Evolutionary conservation across 2,329 filamentous ascomycete species (phyloP), one percentile per base, ranked within the genome.

Genomic region (Fusarium zealandicum): DNA sequence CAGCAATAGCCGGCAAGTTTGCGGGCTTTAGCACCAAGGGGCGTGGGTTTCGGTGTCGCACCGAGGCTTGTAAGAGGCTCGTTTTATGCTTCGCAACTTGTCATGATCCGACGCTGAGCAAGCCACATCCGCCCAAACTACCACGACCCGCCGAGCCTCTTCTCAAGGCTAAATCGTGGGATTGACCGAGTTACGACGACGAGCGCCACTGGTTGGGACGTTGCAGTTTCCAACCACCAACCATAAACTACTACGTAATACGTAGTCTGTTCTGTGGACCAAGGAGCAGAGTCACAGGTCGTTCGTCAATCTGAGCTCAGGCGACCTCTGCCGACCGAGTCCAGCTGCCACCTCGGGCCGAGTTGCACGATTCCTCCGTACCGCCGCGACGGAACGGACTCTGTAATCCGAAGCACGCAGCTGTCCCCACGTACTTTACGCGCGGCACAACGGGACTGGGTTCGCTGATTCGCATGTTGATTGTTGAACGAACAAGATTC

Each of bases 41-140:
- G 55, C 50, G 55, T 40, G 12, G 37, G 22, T 18, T 35, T 62
- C 48, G 58, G 58, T 33, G 35, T 39, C 42, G 16, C 39, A 14
- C 58, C 54, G 33, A 54, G 32, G 30, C 43, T 27, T 44, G 57
- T 54, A 39, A 35, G 30, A 37, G 27, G 27, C 31, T 42, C 37
- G 32, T 39, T n/a, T 22, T 47, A 35, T 10, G 39, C 27, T 20
- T 20, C 20, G 4, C 20, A 20, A 20, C 27, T n/a, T 31, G 28
- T 31, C 28, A 31, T 7, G 13, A 31, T 35, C 14, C n/a, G 32
- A 9, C 10, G 16, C 22, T 25, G 20, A 22, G 7, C 20, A 22
- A 22, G 20, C 20, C 20, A 5, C 20, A 22, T 22, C 20, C 20
- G 20, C 20, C 20, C 20, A 22, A 4, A 5, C n/a, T 35, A 10